These are phyloP conservation scores for Cadophora sp. DNA, from an alignment of 2,329 filamentous ascomycete species.

Conservation along the genomic window DNA sequence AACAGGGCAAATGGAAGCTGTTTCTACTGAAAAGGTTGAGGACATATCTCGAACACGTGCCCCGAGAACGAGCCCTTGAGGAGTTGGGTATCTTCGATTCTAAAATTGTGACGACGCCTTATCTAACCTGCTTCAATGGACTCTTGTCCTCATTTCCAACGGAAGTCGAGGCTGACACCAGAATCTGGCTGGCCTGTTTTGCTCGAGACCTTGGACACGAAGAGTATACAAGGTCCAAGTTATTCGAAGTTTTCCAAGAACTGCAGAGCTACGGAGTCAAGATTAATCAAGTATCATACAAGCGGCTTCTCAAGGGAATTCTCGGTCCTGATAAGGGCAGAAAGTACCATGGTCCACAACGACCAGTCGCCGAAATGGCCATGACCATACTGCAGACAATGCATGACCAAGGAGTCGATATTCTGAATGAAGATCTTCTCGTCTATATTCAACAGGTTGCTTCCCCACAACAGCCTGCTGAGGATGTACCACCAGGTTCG, in stretches of 20 bases:
- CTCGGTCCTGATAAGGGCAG: slow-evolving; percentile 39
- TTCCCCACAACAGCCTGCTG: slow-evolving; percentile 12
- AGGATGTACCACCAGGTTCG: slow-evolving; percentile 36
- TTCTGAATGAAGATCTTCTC: slow-evolving; percentile 46
- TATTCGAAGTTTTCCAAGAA: slow-evolving; percentile 46
- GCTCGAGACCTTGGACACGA: slow-evolving; percentile 48
- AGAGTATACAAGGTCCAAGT: slow-evolving; percentile 45
- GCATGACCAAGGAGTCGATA: slow-evolving; percentile 48
- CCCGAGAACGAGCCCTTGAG: slow-evolving; percentile 42
- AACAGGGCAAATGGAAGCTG: slow-evolving; percentile 33
- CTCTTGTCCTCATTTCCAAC: slow-evolving; percentile 42
- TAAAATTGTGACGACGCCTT: slow-evolving; percentile 49
- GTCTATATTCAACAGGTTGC: slow-evolving; percentile 38
- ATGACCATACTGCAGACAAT: slow-evolving; percentile 50
- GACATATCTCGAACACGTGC: slow-evolving; percentile 41
- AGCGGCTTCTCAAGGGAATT: slow-evolving; percentile 47
- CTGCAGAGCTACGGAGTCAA: slow-evolving; percentile 45
- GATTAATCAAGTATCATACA: slow-evolving; percentile 45
- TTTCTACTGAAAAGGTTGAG: slow-evolving; percentile 31
- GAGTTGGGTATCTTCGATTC: slow-evolving; percentile 48
- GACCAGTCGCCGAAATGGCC: slow-evolving; percentile 42
- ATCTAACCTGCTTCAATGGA: slow-evolving; percentile 50
- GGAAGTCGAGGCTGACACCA: slow-evolving; percentile 42
- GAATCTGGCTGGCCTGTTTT: slow-evolving; percentile 47
- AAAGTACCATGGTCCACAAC: slow-evolving; percentile 32